A percentile compares a stretch with the other conserved stretches of the same genome.
Evolutionary conservation across 129 eudicot species (phyloP).

Genomic region (Helianthus annuus): HanXRQr2.0-SUNRISE NC_035446.2:72020511-72021010

Average conservation of each 20-base stretch:
- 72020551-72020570: not conserved
- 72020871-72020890: not conserved
- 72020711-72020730: no score
- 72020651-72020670: no score
- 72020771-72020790: no score
- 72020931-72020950: not conserved
- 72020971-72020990: not conserved
- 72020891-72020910: not conserved
- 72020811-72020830: no score
- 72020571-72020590: slow-evolving; percentile 1
- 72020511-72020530: not conserved
- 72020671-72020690: no score
- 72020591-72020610: not conserved
- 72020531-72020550: not conserved
- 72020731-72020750: no score
- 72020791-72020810: no score
- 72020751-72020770: no score
- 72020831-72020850: no score
- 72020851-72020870: not conserved
- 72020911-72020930: not conserved
- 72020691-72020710: no score
- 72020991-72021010: no score
- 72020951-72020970: no score
- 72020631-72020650: not conserved
- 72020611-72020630: not conserved